Evolutionary conservation across 768 basidiomycete genomes (phyloP).

Genomic region (Lentinula raphanica): DNA sequence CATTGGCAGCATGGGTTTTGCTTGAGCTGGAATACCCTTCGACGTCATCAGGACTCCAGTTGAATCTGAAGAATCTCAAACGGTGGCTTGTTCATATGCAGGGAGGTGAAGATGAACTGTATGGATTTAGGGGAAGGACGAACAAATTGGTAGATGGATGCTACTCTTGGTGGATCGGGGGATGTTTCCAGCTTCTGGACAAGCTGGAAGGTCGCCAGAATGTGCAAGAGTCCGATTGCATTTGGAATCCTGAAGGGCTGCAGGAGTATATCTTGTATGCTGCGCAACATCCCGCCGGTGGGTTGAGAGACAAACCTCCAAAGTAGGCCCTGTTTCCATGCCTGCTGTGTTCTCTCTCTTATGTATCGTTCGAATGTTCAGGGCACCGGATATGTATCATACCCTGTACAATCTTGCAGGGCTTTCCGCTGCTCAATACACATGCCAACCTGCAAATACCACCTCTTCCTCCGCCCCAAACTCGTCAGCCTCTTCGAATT

Average conservation of each 20-base stretch:
- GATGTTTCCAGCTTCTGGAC: conserved; percentile 75
- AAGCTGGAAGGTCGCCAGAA: conserved; percentile 37
- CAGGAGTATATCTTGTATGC: conserved; percentile 86
- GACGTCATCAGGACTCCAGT: conserved; percentile 26
- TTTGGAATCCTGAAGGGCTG: conserved; percentile 60
- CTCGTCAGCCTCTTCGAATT: background rate
- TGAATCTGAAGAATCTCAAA: conserved; percentile 58
- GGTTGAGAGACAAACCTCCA: conserved; percentile 91
- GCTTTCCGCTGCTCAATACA: conserved; percentile 82
- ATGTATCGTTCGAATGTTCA: conserved; percentile 20
- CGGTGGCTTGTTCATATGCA: conserved; percentile 89
- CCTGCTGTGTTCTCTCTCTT: background rate
- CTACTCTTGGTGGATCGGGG: conserved; percentile 99
- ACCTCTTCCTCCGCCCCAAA: background rate
- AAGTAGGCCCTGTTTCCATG: conserved; percentile 50
- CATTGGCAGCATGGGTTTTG: conserved; percentile 79
- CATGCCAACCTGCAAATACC: background rate
- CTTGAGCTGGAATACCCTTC: conserved; percentile 50
- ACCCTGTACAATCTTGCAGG: conserved; percentile 91
- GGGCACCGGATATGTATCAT: conserved; percentile 91
- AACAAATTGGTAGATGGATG: conserved; percentile 99
- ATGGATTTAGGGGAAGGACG: conserved; percentile 89
- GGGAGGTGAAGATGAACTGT: conserved; percentile 74
- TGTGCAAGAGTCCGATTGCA: conserved; percentile 25
- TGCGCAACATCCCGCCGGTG: conserved; percentile 81